Evolutionary conservation across 192 early-diverging fungal species (phyloP).

Genomic region (Spizellomyces sp.): DNA sequence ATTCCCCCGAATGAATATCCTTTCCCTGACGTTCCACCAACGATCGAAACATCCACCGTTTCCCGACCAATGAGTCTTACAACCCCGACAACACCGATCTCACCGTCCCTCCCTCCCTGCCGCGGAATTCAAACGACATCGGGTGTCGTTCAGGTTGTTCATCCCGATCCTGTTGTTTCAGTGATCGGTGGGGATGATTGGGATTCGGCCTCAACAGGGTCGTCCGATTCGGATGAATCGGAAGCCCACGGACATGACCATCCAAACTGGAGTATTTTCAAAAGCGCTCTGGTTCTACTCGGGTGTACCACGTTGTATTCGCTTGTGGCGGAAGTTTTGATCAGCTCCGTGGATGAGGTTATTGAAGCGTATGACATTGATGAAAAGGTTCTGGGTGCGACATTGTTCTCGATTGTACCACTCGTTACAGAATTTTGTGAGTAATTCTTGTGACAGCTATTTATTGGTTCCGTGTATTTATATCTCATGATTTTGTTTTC

Average conservation of each 20-base stretch:
- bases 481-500: constrained; percentile 32
- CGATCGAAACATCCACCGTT: background rate
- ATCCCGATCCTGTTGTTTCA: constrained; percentile 20
- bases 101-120: constrained; percentile 14
- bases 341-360: constrained; percentile 82
- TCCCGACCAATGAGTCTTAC: background rate
- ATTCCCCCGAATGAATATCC: constrained; percentile 21
- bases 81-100: background rate
- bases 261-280: constrained; percentile 87
- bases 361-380: constrained; percentile 65
- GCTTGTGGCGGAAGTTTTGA: constrained; percentile 91
- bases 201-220: background rate
- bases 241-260: constrained; percentile 80
- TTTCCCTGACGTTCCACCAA: constrained; percentile 6
- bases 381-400: constrained; percentile 91
- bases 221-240: constrained; percentile 56
- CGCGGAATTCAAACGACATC: constrained; percentile 21
- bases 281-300: constrained; percentile 77
- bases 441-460: constrained; percentile 18
- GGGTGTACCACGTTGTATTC: constrained; percentile 82
- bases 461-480: background rate
- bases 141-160: constrained; percentile 17
- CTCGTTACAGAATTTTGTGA: constrained; percentile 87
- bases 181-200: constrained; percentile 6
- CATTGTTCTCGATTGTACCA: constrained; percentile 94